These are phyloP conservation scores for Neurospora sublineolata DNA, from an alignment of 495 filamentous ascomycete genomes.

Conservation along the genomic window DNA sequence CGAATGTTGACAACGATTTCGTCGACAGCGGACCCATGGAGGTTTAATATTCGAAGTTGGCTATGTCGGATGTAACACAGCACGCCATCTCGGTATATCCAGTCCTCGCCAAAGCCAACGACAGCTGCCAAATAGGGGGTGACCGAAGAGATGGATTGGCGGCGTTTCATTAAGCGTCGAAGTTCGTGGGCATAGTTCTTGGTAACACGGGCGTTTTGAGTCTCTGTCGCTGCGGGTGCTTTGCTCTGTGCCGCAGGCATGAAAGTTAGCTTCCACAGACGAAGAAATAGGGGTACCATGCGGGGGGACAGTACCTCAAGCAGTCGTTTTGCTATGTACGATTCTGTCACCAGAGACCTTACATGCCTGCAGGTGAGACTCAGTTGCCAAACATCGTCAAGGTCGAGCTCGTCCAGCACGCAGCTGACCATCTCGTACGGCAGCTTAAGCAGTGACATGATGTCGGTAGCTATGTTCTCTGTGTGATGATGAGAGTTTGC, in stretches of 20 bases:
- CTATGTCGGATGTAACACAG: conserved; percentile 48
- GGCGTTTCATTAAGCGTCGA: conserved; percentile 47
- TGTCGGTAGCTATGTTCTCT: not conserved
- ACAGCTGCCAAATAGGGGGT: conserved; percentile 50
- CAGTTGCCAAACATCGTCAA: conserved; percentile 40
- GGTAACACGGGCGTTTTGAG: conserved; percentile 35
- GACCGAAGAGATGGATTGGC: conserved; percentile 50
- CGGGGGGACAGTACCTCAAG: conserved; percentile 38
- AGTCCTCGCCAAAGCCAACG: conserved; percentile 48
- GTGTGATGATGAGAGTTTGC: too few species aligned
- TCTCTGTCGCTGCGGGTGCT: conserved; percentile 47
- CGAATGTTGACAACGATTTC: conserved; percentile 52
- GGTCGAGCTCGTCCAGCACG: conserved; percentile 42
- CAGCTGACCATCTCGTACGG: conserved; percentile 56
- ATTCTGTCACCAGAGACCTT: conserved; percentile 41
- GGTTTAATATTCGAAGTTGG: conserved; percentile 52
- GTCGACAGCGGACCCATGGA: conserved; percentile 37
- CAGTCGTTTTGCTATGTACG: conserved; percentile 48
- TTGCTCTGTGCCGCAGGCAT: conserved; percentile 35
- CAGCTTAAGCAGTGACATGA: conserved; percentile 24
- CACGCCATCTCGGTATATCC: conserved; percentile 51
- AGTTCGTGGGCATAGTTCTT: conserved; percentile 45
- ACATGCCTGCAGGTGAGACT: conserved; percentile 43
- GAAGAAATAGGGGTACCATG: not conserved
- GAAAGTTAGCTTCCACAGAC: not conserved